Conservation (phyloP, 169 alveolate genomes). For the Plasmodium adleri region DNA sequence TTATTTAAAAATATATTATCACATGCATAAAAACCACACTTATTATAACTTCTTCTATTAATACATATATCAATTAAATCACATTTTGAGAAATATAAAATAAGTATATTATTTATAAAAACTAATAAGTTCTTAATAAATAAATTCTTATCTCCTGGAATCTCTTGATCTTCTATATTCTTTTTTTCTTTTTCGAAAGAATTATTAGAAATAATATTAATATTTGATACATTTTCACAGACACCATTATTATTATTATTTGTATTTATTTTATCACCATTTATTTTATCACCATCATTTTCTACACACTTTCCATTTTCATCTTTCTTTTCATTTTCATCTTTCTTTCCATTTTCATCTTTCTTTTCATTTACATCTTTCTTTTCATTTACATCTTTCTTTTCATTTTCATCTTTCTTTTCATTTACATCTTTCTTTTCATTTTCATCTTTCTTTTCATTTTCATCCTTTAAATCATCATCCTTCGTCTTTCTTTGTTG, state of each 20-base stretch:
- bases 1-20: constrained; percentile 40
- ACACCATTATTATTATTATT: background rate
- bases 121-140: constrained; percentile 45
- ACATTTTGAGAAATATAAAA: constrained; percentile 31
- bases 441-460: background rate
- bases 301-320: background rate
- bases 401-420: background rate
- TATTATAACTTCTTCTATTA: constrained; percentile 56
- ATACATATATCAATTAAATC: constrained; percentile 63
- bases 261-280: background rate
- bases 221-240: background rate
- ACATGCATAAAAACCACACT: constrained; percentile 76
- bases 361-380: background rate
- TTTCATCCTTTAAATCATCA: too few species aligned
- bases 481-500: background rate
- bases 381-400: background rate
- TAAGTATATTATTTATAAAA: constrained; percentile 30
- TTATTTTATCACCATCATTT: background rate
- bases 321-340: background rate
- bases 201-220: background rate
- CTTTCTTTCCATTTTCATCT: background rate
- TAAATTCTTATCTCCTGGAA: constrained; percentile 18
- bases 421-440: too few species aligned
- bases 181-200: too few species aligned
- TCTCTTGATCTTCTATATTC: background rate